Evolutionary conservation across 306 rosid species (phyloP).

Genomic region (Rosa chinensis): DNA sequence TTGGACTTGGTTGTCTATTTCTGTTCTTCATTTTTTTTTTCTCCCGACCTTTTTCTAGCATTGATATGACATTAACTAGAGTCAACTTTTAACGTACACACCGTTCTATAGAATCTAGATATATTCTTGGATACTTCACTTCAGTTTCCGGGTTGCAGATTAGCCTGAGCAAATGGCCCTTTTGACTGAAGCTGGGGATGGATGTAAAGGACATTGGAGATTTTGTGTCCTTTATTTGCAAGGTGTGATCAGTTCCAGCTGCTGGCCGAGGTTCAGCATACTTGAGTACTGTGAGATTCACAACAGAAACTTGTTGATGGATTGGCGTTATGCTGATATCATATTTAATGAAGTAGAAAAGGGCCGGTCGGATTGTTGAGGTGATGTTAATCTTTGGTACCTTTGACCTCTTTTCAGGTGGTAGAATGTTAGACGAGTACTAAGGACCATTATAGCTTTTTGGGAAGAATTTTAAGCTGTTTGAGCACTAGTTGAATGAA

Average conservation of each 20-base stretch:
- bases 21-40: background rate
- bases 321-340: slow-evolving; percentile 21
- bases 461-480: slow-evolving; percentile 27
- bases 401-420: slow-evolving; percentile 21
- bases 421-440: slow-evolving; percentile 25
- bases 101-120: slow-evolving; percentile 46
- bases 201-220: slow-evolving; percentile 31
- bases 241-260: slow-evolving; percentile 42
- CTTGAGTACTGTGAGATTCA: slow-evolving; percentile 33
- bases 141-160: slow-evolving; percentile 74
- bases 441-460: slow-evolving; percentile 3
- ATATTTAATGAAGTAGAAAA: background rate
- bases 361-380: slow-evolving; percentile 23
- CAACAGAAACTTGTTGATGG: slow-evolving; percentile 12
- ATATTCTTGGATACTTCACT: slow-evolving; percentile 58
- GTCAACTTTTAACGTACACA: slow-evolving; percentile 32
- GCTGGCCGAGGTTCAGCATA: slow-evolving; percentile 34
- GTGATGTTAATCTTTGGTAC: background rate
- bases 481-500: slow-evolving; percentile 21
- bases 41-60: background rate
- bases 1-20: background rate
- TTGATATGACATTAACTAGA: slow-evolving; percentile 29
- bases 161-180: slow-evolving; percentile 50
- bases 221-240: slow-evolving; percentile 42
- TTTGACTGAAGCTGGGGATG: slow-evolving; percentile 40